Conservation (phyloP, 202 grass and related monocot species). For the Carex arenaria region DNA sequence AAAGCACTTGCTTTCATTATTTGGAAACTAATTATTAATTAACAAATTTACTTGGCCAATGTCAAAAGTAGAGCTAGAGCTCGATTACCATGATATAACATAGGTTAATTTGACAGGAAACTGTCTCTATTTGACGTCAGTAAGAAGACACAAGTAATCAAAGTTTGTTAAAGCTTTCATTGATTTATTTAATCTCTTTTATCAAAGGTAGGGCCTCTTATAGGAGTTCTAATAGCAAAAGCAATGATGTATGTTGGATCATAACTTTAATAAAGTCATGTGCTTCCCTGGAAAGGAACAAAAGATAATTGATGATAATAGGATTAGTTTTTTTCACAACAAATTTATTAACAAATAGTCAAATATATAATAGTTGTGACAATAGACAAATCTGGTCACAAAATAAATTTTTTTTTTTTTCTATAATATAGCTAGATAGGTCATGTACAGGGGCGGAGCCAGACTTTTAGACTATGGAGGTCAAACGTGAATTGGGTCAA, state of each 20-base stretch:
- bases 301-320: too few species aligned
- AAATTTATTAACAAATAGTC: too few species aligned
- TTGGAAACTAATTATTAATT: neutral
- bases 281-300: too few species aligned
- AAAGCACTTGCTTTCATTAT: neutral
- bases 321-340: too few species aligned
- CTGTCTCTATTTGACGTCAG: neutral
- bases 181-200: neutral
- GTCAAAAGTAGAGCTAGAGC: neutral
- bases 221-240: neutral
- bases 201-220: neutral
- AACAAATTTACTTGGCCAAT: neutral
- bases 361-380: too few species aligned
- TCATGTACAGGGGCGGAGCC: too few species aligned
- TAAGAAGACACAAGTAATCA: slow-evolving; percentile 9
- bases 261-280: too few species aligned
- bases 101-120: neutral
- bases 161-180: neutral
- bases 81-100: neutral
- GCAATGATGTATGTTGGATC: neutral
- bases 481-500: too few species aligned
- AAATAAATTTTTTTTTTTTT: too few species aligned
- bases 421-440: too few species aligned
- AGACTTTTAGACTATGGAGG: too few species aligned
- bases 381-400: too few species aligned